These are phyloP conservation scores for Globisporangium cystogenes DNA, from an alignment of 352 stramenopile genomes.

Conservation along the genomic window DNA sequence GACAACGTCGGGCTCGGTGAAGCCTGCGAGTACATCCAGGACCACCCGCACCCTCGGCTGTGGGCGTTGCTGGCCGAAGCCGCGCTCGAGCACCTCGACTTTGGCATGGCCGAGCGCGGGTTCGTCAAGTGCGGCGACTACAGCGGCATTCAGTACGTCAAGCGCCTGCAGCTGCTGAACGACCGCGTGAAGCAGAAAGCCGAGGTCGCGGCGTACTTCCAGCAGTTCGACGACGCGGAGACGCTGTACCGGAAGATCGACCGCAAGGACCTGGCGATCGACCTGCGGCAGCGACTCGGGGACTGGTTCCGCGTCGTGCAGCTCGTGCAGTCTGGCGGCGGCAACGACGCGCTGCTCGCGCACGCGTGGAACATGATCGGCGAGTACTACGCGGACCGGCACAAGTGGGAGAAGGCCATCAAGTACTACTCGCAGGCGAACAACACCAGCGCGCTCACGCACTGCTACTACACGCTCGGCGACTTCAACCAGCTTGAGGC, in stretches of 20 bases:
- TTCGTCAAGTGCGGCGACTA: constrained; percentile 92
- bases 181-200: constrained; percentile 91
- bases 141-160: constrained; percentile 91
- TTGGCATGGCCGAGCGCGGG: constrained; percentile 88
- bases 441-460: constrained; percentile 67
- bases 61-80: constrained; percentile 87
- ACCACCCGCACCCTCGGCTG: constrained; percentile 80
- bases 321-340: constrained; percentile 70
- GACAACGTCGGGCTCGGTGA: constrained; percentile 76
- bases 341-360: constrained; percentile 74
- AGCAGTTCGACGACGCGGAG: constrained; percentile 92
- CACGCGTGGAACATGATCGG: constrained; percentile 89
- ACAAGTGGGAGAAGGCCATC: constrained; percentile 91
- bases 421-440: constrained; percentile 88
- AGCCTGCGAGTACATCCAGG: constrained; percentile 78
- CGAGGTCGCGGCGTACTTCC: constrained; percentile 87
- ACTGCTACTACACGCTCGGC: constrained; percentile 90
- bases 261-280: constrained; percentile 91
- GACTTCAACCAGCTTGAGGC: constrained; percentile 87
- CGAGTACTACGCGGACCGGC: constrained; percentile 88
- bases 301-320: constrained; percentile 92
- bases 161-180: constrained; percentile 80
- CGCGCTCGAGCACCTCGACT: constrained; percentile 88
- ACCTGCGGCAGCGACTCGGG: constrained; percentile 84
- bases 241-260: constrained; percentile 91